A percentile compares a stretch with the other conserved stretches of the same genome.
phyloP scores from a whole-genome alignment of 202 grass and related monocot genomes.

The Panicum virgatum region DNA sequence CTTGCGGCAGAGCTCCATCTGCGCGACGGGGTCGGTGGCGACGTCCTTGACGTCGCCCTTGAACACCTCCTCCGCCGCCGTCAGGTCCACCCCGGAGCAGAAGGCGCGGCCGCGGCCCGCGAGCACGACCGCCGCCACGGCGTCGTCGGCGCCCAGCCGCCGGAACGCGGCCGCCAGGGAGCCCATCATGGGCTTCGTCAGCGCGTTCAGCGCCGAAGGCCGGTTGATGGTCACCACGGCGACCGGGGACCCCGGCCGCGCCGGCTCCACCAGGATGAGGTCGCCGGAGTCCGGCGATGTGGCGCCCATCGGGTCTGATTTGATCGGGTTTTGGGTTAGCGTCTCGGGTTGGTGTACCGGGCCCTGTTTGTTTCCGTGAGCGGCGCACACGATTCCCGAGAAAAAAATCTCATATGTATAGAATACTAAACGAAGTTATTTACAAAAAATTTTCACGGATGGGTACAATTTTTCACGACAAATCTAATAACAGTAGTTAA shows the following conservation, averaged over 20 bases:
- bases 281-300: conserved; percentile 41
- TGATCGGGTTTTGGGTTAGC: conserved; percentile 1
- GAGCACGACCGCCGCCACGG: conserved; percentile 67
- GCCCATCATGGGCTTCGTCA: conserved; percentile 80
- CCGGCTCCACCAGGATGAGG: conserved; percentile 61
- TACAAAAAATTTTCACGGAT: no score
- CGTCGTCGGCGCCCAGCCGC: conserved; percentile 57
- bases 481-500: no score
- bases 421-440: no score
- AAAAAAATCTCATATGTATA: no score
- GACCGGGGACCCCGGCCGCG: conserved; percentile 49
- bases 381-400: no score
- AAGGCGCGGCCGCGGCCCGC: conserved; percentile 73
- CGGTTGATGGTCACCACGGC: conserved; percentile 91
- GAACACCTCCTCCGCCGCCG: conserved; percentile 81
- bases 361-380: no score
- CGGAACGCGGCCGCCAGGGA: conserved; percentile 59
- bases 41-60: conserved; percentile 86
- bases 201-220: conserved; percentile 83
- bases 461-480: no score
- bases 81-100: conserved; percentile 90
- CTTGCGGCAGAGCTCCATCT: conserved; percentile 78
- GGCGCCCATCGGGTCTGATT: conserved; percentile 15
- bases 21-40: conserved; percentile 54
- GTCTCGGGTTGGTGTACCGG: conserved; percentile 23